Conservation (phyloP, 2,329 filamentous ascomycete species). For the Rhinocladiella mackenziei region DNA sequence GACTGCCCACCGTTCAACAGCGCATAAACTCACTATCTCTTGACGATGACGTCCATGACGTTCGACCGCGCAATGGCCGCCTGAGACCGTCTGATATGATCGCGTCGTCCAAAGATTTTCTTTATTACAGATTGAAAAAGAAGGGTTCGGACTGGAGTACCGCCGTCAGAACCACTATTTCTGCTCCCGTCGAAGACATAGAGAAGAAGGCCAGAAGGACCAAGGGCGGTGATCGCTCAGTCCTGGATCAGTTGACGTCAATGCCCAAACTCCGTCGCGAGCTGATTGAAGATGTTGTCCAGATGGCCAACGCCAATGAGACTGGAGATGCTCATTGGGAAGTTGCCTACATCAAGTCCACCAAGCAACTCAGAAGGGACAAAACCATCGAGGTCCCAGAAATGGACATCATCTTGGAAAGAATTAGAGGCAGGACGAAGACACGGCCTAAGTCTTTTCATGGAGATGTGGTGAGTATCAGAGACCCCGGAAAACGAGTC, state of each 20-base stretch:
- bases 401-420: slow-evolving; percentile 25
- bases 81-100: slow-evolving; percentile 3
- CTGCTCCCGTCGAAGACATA: slow-evolving; percentile 18
- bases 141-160: slow-evolving; percentile 21
- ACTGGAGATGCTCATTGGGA: slow-evolving; percentile 17
- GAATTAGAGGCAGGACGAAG: slow-evolving; percentile 7
- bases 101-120: slow-evolving; percentile 17
- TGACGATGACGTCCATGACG: slow-evolving; percentile 13
- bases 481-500: slow-evolving; percentile 1
- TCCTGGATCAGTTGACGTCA: slow-evolving; percentile 17
- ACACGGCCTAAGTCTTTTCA: slow-evolving; percentile 12
- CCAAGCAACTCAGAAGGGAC: slow-evolving; percentile 11
- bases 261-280: slow-evolving; percentile 19
- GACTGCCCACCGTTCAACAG: slow-evolving; percentile 18
- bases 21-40: slow-evolving; percentile 19
- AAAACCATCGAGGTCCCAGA: slow-evolving; percentile 17
- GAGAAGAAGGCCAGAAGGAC: slow-evolving; percentile 19
- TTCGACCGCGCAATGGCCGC: slow-evolving; percentile 13
- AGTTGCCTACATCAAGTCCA: slow-evolving; percentile 22
- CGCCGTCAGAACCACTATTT: slow-evolving; percentile 11
- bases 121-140: slow-evolving; percentile 21
- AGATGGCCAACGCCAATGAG: slow-evolving; percentile 17
- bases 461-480: slow-evolving; percentile 11
- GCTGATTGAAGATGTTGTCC: slow-evolving; percentile 16
- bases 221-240: slow-evolving; percentile 15